A percentile compares a stretch with the other conserved stretches of the same genome.
Evolutionary conservation across 176 grass and related monocot genomes (phyloP).

Genomic region (Phragmites australis): DNA sequence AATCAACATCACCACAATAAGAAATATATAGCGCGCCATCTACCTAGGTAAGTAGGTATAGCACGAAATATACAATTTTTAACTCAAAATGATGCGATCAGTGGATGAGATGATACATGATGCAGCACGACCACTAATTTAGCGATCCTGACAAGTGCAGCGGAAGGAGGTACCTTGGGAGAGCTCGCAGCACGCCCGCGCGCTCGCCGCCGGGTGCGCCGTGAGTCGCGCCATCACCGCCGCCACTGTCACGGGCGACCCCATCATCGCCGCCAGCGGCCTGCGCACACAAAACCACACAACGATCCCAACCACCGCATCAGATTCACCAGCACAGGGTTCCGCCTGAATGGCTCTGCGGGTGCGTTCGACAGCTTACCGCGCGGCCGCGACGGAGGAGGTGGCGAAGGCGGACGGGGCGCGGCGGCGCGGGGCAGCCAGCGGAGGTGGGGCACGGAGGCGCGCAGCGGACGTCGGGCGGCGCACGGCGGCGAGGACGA

Average conservation of each 20-base stretch:
- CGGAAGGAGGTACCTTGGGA: slow-evolving; percentile 83
- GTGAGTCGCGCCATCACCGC: slow-evolving; percentile 66
- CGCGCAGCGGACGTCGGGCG: slow-evolving; percentile 34
- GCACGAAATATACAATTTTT: background rate
- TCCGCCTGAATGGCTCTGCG: background rate
- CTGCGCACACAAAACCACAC: slow-evolving; percentile 37
- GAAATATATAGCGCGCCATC: background rate
- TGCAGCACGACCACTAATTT: slow-evolving; percentile 28
- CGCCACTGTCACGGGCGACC: slow-evolving; percentile 49
- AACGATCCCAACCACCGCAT: background rate
- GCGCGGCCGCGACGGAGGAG: slow-evolving; percentile 35
- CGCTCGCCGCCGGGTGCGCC: slow-evolving; percentile 70
- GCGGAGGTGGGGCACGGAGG: slow-evolving; percentile 37
- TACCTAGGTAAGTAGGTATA: background rate
- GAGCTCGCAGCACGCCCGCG: slow-evolving; percentile 93
- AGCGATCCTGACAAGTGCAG: slow-evolving; percentile 64
- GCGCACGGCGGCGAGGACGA: slow-evolving; percentile 58
- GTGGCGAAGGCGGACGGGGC: slow-evolving; percentile 45
- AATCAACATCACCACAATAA: background rate
- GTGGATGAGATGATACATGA: background rate
- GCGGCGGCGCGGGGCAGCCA: slow-evolving; percentile 43
- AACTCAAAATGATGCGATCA: background rate
- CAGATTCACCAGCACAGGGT: background rate
- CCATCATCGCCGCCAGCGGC: slow-evolving; percentile 66
- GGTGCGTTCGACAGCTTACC: background rate